Conservation (phyloP, 306 rosid species). For the Cicer judaicum region DNA sequence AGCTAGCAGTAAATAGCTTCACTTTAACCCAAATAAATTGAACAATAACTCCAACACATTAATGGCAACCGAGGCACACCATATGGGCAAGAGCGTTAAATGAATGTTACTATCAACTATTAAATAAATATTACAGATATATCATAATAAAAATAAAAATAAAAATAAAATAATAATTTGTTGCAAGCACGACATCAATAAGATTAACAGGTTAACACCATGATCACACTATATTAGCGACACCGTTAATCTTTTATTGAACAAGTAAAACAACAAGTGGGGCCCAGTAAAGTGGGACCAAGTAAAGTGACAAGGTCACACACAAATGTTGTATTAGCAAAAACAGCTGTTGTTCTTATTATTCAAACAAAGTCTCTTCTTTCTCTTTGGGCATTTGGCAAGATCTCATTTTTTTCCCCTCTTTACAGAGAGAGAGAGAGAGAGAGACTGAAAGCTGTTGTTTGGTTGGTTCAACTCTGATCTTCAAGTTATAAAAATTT, state of each 20-base stretch:
- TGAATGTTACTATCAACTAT: too few species aligned
- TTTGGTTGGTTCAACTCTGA: conserved; percentile 37
- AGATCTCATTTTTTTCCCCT: conserved; percentile 63
- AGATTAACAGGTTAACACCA: background rate
- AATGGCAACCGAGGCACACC: background rate
- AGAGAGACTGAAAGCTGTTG: background rate
- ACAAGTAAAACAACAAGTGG: conserved; percentile 34
- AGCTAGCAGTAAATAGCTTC: background rate
- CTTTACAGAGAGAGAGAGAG: conserved; percentile 32
- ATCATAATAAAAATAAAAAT: too few species aligned
- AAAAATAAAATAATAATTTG: too few species aligned
- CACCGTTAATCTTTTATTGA: conserved; percentile 23
- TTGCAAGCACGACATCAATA: too few species aligned
- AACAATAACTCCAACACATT: background rate
- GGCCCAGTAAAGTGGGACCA: conserved; percentile 39
- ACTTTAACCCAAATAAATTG: background rate
- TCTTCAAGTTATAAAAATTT: conserved; percentile 48
- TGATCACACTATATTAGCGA: background rate
- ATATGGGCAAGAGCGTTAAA: too few species aligned
- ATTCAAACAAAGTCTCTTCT: conserved; percentile 42
- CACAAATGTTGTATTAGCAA: conserved; percentile 32
- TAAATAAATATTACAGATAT: too few species aligned
- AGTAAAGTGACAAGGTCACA: conserved; percentile 52
- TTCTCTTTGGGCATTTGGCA: conserved; percentile 46
- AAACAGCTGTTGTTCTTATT: conserved; percentile 59